A percentile compares a stretch with the other conserved stretches of the same genome.
Conservation (phyloP, 257 asterid species). For the Nicotiana noctiflora region DNA sequence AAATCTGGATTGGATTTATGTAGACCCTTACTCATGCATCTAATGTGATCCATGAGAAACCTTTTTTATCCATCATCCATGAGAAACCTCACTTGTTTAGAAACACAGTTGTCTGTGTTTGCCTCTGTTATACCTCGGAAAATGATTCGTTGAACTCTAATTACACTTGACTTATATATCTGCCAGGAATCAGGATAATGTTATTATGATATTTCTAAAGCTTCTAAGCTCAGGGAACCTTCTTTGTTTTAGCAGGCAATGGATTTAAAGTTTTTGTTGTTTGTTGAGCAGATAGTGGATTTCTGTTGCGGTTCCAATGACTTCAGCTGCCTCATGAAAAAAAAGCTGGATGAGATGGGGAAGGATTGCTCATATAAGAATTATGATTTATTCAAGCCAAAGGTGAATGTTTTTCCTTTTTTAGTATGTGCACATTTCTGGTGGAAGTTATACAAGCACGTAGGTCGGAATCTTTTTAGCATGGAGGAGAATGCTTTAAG, state of each 20-base stretch:
- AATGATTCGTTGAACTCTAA: not conserved
- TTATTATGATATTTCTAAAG: not conserved
- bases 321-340: constrained; percentile 76
- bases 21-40: too few relatives aligned
- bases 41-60: too few relatives aligned
- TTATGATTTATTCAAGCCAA: constrained; percentile 58
- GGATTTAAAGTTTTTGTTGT: not conserved
- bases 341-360: constrained; percentile 59
- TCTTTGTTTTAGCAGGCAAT: not conserved
- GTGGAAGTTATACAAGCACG: not conserved
- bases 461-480: too few relatives aligned
- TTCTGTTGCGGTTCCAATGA: constrained; percentile 92
- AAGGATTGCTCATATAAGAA: constrained; percentile 65
- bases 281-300: constrained; percentile 71
- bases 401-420: constrained; percentile 33
- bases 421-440: not conserved
- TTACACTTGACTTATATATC: not conserved
- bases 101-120: not conserved
- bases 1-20: too few relatives aligned
- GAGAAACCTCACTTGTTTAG: too few relatives aligned
- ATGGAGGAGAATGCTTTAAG: not conserved
- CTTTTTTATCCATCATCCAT: too few relatives aligned
- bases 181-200: constrained; percentile 1
- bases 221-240: not conserved
- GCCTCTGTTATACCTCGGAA: not conserved